Evolutionary conservation across 768 basidiomycete genomes (phyloP).

Genomic region (Melanogaster broomeanus): DNA sequence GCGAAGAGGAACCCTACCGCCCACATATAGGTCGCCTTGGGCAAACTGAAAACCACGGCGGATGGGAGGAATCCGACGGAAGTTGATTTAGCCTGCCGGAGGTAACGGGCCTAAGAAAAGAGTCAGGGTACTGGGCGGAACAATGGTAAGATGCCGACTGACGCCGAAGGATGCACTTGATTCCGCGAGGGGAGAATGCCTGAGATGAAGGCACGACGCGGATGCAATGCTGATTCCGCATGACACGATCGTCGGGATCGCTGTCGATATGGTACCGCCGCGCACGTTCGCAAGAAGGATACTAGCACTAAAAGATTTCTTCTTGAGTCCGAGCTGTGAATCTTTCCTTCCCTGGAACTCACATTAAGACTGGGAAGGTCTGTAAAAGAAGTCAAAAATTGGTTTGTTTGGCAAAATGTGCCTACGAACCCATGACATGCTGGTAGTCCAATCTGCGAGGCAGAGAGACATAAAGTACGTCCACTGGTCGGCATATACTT

Average conservation of each 20-base stretch:
- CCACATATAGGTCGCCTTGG: slow-evolving; percentile 56
- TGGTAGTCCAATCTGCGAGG: slow-evolving; percentile 51
- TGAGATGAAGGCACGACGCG: slow-evolving; percentile 29
- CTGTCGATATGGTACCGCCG: slow-evolving; percentile 22
- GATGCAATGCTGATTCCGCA: slow-evolving; percentile 29
- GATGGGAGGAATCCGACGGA: too few species aligned
- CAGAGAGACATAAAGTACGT: slow-evolving; percentile 44
- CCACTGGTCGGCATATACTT: slow-evolving; percentile 59
- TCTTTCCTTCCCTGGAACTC: slow-evolving; percentile 22
- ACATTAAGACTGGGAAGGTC: slow-evolving; percentile 30
- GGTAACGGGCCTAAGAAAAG: slow-evolving; percentile 30
- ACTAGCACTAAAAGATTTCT: slow-evolving; percentile 38
- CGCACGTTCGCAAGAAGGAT: slow-evolving; percentile 34
- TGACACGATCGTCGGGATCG: slow-evolving; percentile 22
- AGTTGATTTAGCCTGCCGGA: slow-evolving; percentile 35
- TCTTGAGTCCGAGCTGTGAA: slow-evolving; percentile 24
- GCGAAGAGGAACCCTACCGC: slow-evolving; percentile 32
- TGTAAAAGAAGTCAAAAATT: slow-evolving; percentile 13
- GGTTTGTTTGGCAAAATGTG: background rate
- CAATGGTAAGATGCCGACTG: slow-evolving; percentile 15
- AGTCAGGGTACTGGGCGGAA: slow-evolving; percentile 3
- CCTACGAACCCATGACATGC: slow-evolving; percentile 41
- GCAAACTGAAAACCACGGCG: slow-evolving; percentile 56
- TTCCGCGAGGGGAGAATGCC: slow-evolving; percentile 20
- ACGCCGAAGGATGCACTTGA: slow-evolving; percentile 44